Evolutionary conservation across 2,329 filamentous ascomycete species (phyloP).

Genomic region (Elsinoe ampelina): DNA sequence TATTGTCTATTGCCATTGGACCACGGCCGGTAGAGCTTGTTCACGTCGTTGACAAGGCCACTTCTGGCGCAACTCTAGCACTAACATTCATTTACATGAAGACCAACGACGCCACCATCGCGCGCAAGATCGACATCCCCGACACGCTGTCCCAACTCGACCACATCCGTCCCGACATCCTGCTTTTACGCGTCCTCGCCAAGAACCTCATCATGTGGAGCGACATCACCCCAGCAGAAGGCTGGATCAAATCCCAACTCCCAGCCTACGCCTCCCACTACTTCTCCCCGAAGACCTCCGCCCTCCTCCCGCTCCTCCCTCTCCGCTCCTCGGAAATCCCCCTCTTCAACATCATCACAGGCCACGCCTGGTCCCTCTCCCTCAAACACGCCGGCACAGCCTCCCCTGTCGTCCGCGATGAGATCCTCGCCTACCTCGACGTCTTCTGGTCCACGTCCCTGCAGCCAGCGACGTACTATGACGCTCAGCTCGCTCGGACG

Average conservation of each 20-base stretch:
- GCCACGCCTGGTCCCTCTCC: conserved; percentile 63
- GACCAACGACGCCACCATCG: conserved; percentile 76
- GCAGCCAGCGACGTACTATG: conserved; percentile 49
- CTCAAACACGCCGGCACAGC: conserved; percentile 40
- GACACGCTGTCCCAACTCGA: conserved; percentile 87
- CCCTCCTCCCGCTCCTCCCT: conserved; percentile 20
- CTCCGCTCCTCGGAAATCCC: conserved; percentile 78
- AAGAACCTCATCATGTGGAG: conserved; percentile 92
- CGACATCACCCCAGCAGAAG: conserved; percentile 52
- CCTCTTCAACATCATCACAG: conserved; percentile 85
- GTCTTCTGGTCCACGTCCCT: conserved; percentile 22
- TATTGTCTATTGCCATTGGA: conserved; percentile 75
- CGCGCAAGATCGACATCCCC: conserved; percentile 85
- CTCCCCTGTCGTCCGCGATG: conserved; percentile 61
- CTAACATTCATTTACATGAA: conserved; percentile 95
- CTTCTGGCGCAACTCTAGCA: conserved; percentile 85
- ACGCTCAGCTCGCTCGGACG: conserved; percentile 71
- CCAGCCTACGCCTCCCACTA: conserved; percentile 49
- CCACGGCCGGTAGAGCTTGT: conserved; percentile 87
- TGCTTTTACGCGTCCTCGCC: conserved; percentile 79
- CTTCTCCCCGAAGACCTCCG: conserved; percentile 4
- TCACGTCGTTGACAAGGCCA: conserved; percentile 85
- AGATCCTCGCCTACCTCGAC: conserved; percentile 76
- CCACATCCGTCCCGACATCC: conserved; percentile 86
- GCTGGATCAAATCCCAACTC: conserved; percentile 68